Base-by-base conservation (phyloP, 1,284 basidiomycete genomes). In the Xerocomus nothofagi region DNA sequence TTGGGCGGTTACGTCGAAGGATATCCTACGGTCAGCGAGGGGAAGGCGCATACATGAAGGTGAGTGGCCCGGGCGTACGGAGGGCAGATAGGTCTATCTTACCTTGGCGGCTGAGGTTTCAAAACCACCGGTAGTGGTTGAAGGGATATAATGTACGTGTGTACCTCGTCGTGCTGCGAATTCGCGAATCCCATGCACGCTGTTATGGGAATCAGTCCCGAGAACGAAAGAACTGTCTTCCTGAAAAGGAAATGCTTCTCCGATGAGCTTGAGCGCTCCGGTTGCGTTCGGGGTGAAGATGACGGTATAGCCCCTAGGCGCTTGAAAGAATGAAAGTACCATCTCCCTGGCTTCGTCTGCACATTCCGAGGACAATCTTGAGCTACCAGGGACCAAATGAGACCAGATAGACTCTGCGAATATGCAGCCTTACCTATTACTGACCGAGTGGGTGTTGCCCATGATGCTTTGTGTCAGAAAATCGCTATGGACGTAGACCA, bases 261-360 rank as follows among this genome's bases (percentile, higher is more conserved):
- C 91, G 30, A 93, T 78, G 44, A 92, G 77, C 61, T 91, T 91
- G 55, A 93, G 73, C 0, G 86, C 87, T 8, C 76, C 86, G 3
- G 86, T 87, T 7, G 90, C 86, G 58, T 92, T 92, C 7, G 84
- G 71, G 6, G 91, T 92, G 68, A 91, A 93, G 48, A 93, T 73
- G 47, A 92, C 86, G 15, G 85, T 83, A 64, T 90, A 92, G 2
- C 82, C 75, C n/a, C 78, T 74, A 6, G 86, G 77, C 12, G 86
- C 88, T 36, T 78, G 75, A 62, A 90, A 88, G 71, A 88, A 90
- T 3, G 82, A 73, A 8, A 91, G 77, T 1, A 91, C 82, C 37
- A 82, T 79, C 11, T 74, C 64, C 17, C 88, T 79, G 14, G 88
- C 89, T 59, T 87, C 82, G 43, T 79, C 71, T 11, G 83, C 82